These are phyloP conservation scores for Haplographium delicatum DNA, from an alignment of 495 filamentous ascomycete genomes.

Conservation along the genomic window DNA sequence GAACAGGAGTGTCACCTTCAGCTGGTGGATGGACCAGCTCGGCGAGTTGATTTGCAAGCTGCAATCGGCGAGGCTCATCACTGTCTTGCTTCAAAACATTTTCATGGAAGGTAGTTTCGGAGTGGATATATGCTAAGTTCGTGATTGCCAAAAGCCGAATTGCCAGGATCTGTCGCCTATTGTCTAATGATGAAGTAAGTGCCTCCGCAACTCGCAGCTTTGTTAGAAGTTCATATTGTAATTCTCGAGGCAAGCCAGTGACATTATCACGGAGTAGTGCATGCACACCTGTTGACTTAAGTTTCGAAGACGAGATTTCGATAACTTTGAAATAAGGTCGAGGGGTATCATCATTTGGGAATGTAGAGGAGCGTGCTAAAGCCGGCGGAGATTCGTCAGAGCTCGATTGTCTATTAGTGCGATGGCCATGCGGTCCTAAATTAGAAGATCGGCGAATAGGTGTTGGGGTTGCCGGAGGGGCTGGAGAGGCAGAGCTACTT, in stretches of 20 bases:
- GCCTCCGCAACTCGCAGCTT: constrained; percentile 77
- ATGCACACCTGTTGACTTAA: constrained; percentile 57
- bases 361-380: constrained; percentile 17
- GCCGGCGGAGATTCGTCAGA: constrained; percentile 21
- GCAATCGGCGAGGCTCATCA: constrained; percentile 84
- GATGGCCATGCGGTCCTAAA: constrained; percentile 25
- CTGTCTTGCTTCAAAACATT: constrained; percentile 82
- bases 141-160: constrained; percentile 83
- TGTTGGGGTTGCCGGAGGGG: constrained; percentile 47
- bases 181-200: constrained; percentile 56
- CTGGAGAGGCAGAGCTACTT: constrained; percentile 2
- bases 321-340: constrained; percentile 50
- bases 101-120: constrained; percentile 71
- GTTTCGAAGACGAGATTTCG: constrained; percentile 61
- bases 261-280: constrained; percentile 61
- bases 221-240: constrained; percentile 81
- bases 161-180: constrained; percentile 69
- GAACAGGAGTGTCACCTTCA: constrained; percentile 59
- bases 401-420: constrained; percentile 16
- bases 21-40: constrained; percentile 77
- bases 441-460: constrained; percentile 36
- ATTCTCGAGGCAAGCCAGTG: constrained; percentile 61
- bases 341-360: constrained; percentile 47
- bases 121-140: constrained; percentile 85
- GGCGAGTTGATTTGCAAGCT: constrained; percentile 85